Conservation (phyloP, 2,329 filamentous ascomycete genomes). For the Epichloe elymi region DNA sequence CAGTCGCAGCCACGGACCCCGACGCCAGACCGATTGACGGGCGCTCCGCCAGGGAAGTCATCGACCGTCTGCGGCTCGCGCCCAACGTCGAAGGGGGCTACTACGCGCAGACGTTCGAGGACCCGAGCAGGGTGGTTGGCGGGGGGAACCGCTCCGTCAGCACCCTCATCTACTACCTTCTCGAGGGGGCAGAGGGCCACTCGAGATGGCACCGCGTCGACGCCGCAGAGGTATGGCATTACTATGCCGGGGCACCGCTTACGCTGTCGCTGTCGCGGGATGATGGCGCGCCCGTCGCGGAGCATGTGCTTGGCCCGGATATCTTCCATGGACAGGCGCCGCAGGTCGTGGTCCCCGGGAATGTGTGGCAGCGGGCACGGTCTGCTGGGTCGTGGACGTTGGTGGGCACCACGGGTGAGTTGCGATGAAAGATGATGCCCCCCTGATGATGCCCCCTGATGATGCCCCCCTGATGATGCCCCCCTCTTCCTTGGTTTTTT, state of each 20-base stretch:
- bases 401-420: constrained; percentile 21
- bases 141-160: constrained; percentile 24
- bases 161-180: constrained; percentile 40
- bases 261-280: constrained; percentile 29
- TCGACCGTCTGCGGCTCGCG: constrained; percentile 26
- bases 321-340: constrained; percentile 27
- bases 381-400: constrained; percentile 29
- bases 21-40: no score
- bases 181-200: constrained; percentile 26
- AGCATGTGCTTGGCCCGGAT: constrained; percentile 25
- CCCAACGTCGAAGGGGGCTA: constrained; percentile 37
- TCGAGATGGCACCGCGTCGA: constrained; percentile 37
- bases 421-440: neutral
- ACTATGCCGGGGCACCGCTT: constrained; percentile 38
- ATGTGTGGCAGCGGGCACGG: constrained; percentile 31
- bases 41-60: constrained; percentile 24
- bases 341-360: constrained; percentile 27
- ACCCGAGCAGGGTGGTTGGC: constrained; percentile 14
- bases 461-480: no score
- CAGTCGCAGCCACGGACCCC: no score
- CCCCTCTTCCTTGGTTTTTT: neutral
- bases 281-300: constrained; percentile 19
- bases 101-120: constrained; percentile 32
- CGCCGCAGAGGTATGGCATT: constrained; percentile 37
- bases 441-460: no score